Evolutionary conservation across 2,329 filamentous ascomycete genomes (phyloP).

Genomic region (Bipolaris zeicola): DNA sequence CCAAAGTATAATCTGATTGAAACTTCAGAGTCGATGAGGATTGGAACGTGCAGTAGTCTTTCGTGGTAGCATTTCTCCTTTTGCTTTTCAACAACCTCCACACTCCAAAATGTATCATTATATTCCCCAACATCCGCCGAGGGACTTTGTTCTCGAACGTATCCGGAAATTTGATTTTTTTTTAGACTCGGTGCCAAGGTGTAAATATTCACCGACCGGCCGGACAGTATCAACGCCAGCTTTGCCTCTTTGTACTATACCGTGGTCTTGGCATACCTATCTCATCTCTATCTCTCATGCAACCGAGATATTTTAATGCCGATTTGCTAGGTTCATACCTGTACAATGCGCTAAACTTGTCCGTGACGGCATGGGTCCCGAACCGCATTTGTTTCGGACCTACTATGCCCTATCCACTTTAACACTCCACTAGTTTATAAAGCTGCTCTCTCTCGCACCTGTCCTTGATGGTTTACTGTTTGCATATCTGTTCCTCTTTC

Average conservation of each 20-base stretch:
- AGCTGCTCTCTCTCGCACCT: background rate
- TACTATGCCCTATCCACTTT: constrained; percentile 7
- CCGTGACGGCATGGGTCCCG: constrained; percentile 20
- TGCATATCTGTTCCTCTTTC: constrained; percentile 19
- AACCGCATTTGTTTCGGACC: constrained; percentile 3
- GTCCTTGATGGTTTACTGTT: constrained; percentile 19
- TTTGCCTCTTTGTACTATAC: background rate
- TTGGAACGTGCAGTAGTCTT: background rate
- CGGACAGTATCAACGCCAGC: background rate
- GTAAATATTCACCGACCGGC: background rate
- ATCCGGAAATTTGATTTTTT: background rate
- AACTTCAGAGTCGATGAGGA: constrained; percentile 10
- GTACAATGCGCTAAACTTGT: constrained; percentile 12
- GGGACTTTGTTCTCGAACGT: background rate
- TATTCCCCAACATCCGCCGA: background rate
- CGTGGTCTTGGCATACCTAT: background rate
- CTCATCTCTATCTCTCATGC: background rate
- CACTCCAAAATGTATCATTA: too few relatives aligned
- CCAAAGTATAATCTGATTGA: background rate
- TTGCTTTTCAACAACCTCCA: too few relatives aligned
- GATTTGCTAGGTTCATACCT: constrained; percentile 1
- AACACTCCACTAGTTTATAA: constrained; percentile 8
- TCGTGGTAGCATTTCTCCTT: background rate
- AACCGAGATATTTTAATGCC: background rate
- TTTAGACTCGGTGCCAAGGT: background rate